Percentiles rank a stretch among this genome's conserved stretches.
Conservation (phyloP, 768 basidiomycete species). For the Leucosporidium yakuticum region DNA sequence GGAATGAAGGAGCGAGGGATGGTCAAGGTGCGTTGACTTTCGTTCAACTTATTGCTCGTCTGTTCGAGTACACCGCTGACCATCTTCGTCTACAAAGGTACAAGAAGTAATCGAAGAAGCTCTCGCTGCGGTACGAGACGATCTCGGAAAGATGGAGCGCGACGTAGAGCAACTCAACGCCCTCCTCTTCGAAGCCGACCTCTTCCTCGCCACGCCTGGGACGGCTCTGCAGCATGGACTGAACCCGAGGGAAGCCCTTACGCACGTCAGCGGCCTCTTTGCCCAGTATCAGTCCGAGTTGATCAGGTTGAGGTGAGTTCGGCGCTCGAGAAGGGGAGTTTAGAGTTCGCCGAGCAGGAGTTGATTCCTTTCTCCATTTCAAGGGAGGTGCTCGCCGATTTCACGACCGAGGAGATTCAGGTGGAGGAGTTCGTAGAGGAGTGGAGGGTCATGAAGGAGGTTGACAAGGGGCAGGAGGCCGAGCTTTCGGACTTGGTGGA, state of each 20-base stretch:
- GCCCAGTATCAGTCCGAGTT: conserved; percentile 31
- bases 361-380: neutral
- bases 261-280: conserved; percentile 27
- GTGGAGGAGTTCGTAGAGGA: conserved; percentile 28
- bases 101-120: conserved; percentile 33
- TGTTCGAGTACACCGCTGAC: neutral
- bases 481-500: conserved; percentile 29
- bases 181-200: conserved; percentile 30
- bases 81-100: neutral
- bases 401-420: conserved; percentile 30
- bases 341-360: neutral
- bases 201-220: conserved; percentile 26
- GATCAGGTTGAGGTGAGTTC: conserved; percentile 23
- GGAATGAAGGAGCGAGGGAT: conserved; percentile 31
- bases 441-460: conserved; percentile 35
- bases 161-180: conserved; percentile 27
- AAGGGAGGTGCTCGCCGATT: conserved; percentile 35
- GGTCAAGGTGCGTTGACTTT: conserved; percentile 13
- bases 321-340: neutral
- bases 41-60: neutral
- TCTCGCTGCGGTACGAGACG: conserved; percentile 23
- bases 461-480: conserved; percentile 33
- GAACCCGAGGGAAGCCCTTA: conserved; percentile 31
- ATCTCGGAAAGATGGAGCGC: conserved; percentile 29
- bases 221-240: conserved; percentile 23